phyloP scores from a whole-genome alignment of 2,329 filamentous ascomycete genomes.

The Cryphonectria parasitica region DNA sequence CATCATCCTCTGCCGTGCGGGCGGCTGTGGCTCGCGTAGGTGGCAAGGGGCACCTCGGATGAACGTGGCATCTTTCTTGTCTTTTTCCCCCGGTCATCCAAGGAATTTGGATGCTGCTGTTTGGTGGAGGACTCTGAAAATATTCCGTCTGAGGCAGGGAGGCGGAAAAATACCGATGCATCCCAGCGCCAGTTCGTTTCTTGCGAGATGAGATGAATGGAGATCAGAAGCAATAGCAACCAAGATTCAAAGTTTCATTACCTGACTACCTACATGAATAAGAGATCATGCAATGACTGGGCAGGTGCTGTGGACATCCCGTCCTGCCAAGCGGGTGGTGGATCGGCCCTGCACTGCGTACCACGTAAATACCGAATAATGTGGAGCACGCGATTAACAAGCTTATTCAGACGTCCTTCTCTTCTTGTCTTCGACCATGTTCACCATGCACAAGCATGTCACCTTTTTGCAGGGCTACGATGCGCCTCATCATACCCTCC shows the following conservation, averaged over 20 bases:
- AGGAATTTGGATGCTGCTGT: background rate
- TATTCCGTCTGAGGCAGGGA: background rate
- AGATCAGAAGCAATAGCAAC: background rate
- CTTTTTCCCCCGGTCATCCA: background rate
- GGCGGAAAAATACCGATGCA: background rate
- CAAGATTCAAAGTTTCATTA: background rate
- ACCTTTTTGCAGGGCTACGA: background rate
- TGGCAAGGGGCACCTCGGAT: background rate
- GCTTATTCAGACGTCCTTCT: constrained; percentile 6
- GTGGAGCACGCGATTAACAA: background rate
- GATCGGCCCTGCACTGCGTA: background rate
- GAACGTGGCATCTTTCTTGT: background rate
- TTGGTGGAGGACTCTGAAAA: background rate
- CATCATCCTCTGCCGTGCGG: background rate
- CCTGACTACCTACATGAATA: background rate
- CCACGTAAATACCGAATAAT: background rate
- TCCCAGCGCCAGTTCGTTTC: background rate
- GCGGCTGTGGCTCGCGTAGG: background rate
- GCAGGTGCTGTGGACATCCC: background rate
- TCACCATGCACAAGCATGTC: background rate
- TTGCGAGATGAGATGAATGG: background rate
- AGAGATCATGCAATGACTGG: background rate
- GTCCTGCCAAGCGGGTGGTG: background rate
- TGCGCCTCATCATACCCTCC: background rate
- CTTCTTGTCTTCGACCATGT: no score